Evolutionary conservation across 2,329 filamentous ascomycete species (phyloP), one percentile per base, ranked within the genome.

Genomic region (Dactylellina cionopaga): DNA sequence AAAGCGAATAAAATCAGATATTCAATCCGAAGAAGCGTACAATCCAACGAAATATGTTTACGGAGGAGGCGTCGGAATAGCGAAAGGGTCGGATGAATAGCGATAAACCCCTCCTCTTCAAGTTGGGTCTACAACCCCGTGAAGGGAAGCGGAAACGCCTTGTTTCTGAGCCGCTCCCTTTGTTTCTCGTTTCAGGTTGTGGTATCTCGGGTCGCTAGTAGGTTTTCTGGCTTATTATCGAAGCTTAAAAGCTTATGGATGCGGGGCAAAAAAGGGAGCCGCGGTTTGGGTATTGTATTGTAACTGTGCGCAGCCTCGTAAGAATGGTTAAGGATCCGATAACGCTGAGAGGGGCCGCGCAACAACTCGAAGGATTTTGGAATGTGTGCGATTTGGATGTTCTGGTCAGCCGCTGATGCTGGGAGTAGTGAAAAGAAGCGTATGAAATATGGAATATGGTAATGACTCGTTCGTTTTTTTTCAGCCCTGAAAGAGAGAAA

Each of bases 191-290:
- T n/a, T n/a, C n/a, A n/a, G n/a, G n/a, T n/a, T n/a, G n/a, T 25
- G 41, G 19, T 24, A 33, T 51, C 24, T 46, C 19, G 46, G 10
- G 11, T 5, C 29, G 5, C 24, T n/a, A n/a, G n/a, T n/a, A 15
- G 44, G 24, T 9, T 49, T 31, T 17, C 10, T 43, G 15, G 39
- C 39, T 43, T n/a, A 5, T n/a, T 11, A 19, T n/a, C 3, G 41
- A 7, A 62, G 56, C 37, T 54, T 55, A 43, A 25, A 44, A 47
- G 47, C 59, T 64, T 46, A 27, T 60, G 43, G 39, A 41, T 64
- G 59, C 59, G 59, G 59, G 59, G 59, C 59, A 55, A 24, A 47
- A 51, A 64, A 39, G 51, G 35, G 33, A 62, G 59, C 59, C 59
- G 47, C 37, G 27, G 37, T 31, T n/a, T 54, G 33, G 46, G 31